Evolutionary conservation across 2,329 filamentous ascomycete genomes (phyloP), one percentile per base, ranked within the genome.

Genomic region (Drechmeria coniospora): DNA sequence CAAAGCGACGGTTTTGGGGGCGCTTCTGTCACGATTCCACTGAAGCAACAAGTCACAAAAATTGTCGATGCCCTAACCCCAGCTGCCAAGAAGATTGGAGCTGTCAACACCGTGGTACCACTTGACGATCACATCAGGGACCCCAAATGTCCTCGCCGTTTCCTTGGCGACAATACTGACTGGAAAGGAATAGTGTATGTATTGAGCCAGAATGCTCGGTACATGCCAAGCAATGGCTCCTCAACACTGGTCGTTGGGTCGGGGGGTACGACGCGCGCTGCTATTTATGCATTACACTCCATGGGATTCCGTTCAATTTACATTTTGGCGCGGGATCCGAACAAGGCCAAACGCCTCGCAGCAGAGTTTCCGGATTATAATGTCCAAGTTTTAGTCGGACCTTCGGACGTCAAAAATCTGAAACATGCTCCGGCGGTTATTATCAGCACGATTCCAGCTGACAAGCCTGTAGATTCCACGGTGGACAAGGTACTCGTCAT

Each of bases 111-210:
- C 12, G 78, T 98, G 43, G 71, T 93, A 16, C 75, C 79, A 0
- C 46, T 69, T 3, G 17, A 26, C 8, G 4, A 18, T 9, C n/a
- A 29, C 26, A 10, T 46, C 47, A 15, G 27, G 5, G 47, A 55
- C 6, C 44, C 40, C 6, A 57, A 50, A 3, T 59, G 56, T 4
- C 52, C 60, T 30, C 53, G 54, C 26, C 66, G 61, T 4, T 68
- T 95, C 3, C 51, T 80, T 11, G 90, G 90, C 23, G 80, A 86
- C 49, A 98, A 98, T 54, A 98, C 90, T 9, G 90, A 98, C 57
- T 98, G 84, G 79, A 68, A 74, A 44, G 90, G 90, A 36, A 98
- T 98, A 74, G 73, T 79, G 3, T 71, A 79, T 40, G 76, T 81
- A 4, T 67, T 98, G 13, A 71, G 68, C 32, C 69, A 70, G 23